Percentiles rank a stretch among this genome's conserved stretches.
Evolutionary conservation across 148 eudicot genomes (phyloP).

Genomic region (Cornus florida): DNA sequence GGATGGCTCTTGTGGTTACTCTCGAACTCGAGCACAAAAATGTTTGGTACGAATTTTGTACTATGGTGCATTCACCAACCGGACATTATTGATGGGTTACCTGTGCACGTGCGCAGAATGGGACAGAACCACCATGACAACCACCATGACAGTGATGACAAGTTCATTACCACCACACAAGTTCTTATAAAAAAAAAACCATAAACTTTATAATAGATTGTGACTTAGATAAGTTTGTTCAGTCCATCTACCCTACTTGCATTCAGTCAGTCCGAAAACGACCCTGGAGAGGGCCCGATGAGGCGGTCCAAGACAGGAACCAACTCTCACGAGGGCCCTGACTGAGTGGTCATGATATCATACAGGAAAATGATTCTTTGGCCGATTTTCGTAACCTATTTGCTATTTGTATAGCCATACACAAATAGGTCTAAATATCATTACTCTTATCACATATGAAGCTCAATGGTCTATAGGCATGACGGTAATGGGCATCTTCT

Average conservation of each 20-base stretch:
- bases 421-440: background rate
- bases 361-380: too few relatives aligned
- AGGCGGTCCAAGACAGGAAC: too few relatives aligned
- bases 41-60: background rate
- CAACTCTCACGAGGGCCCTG: background rate
- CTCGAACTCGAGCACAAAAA: too few relatives aligned
- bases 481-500: constrained; percentile 69
- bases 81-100: background rate
- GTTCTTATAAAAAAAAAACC: background rate
- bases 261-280: background rate
- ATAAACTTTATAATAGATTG: background rate
- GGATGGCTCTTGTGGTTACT: too few relatives aligned
- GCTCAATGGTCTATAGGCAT: constrained; percentile 21
- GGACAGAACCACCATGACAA: too few relatives aligned
- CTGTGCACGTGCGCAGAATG: background rate
- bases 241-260: background rate
- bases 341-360: background rate
- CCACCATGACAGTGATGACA: too few relatives aligned
- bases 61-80: background rate
- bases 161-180: background rate
- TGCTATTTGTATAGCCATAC: background rate
- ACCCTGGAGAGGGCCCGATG: too few relatives aligned
- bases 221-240: background rate
- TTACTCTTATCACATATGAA: background rate
- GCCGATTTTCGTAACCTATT: background rate